Percentiles rank a stretch among this genome's conserved stretches.
These are phyloP conservation scores for Dentipellis fragilis DNA, from an alignment of 768 basidiomycete species.

Conservation along the genomic window DNA sequence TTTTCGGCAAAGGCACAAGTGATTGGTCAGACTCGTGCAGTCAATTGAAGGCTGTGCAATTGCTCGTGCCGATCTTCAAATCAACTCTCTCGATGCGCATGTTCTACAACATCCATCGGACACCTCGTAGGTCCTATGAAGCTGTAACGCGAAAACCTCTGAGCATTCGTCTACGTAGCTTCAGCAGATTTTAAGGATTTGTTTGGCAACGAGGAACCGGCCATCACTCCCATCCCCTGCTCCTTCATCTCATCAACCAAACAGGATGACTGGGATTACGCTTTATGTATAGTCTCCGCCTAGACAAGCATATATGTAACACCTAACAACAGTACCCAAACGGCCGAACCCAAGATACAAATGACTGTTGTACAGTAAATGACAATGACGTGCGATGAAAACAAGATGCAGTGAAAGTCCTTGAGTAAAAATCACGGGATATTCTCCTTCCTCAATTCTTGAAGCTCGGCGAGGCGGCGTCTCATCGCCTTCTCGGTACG, in stretches of 20 bases:
- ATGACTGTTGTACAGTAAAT: neutral
- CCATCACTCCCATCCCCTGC: slow-evolving; percentile 44
- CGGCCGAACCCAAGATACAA: slow-evolving; percentile 7
- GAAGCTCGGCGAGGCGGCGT: slow-evolving; percentile 70
- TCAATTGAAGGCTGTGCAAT: slow-evolving; percentile 6
- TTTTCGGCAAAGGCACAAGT: slow-evolving; percentile 7
- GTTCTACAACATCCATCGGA: slow-evolving; percentile 26
- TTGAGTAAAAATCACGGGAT: slow-evolving; percentile 26
- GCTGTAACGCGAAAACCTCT: neutral
- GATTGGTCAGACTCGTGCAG: no score
- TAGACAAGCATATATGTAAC: slow-evolving; percentile 1
- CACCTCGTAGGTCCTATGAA: neutral
- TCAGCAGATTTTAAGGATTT: neutral
- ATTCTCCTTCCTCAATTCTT: slow-evolving; percentile 55
- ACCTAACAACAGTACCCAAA: neutral
- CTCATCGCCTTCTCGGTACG: slow-evolving; percentile 88
- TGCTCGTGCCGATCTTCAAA: slow-evolving; percentile 12
- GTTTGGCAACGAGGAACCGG: slow-evolving; percentile 22
- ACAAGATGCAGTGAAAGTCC: neutral
- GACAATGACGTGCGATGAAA: neutral
- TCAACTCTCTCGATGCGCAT: slow-evolving; percentile 33
- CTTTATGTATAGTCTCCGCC: slow-evolving; percentile 34
- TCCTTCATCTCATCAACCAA: slow-evolving; percentile 33
- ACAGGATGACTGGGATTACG: slow-evolving; percentile 45
- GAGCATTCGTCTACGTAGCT: neutral